Base-by-base conservation (phyloP, 1,139 yeast species). In the Blastobotrys aristatus region DNA sequence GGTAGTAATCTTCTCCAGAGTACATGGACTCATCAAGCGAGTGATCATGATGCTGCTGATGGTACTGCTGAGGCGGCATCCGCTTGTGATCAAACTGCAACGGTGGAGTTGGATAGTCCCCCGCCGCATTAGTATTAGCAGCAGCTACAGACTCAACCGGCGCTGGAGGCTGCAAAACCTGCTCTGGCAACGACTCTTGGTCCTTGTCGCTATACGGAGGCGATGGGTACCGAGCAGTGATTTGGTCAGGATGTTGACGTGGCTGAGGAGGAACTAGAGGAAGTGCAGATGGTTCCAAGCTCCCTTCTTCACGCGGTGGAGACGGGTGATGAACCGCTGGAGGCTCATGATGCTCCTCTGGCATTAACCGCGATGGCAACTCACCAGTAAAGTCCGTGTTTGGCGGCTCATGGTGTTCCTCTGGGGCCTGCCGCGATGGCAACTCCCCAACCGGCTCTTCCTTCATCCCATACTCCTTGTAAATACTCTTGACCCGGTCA, bases 401-500 rank as follows among this genome's bases (percentile, higher is more conserved):
- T 2, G 48, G 48, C 5, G 48, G 48, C 17, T 18, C 48, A 39
- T 44, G 48, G 27, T 33, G 44, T 22, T 44, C 48, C 14, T 8
- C 35, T 21, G 48, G 48, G 13, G 48, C 48, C 5, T 13, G n/a
- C 34, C 48, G 14, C n/a, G 48, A 44, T 14, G 48, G 48, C 21
- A 44, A 30, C 34, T 44, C 48, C 6, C 44, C 40, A 18, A 43
- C 18, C 3, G 35, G 10, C 18, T 36, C 41, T 4, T 34, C 35
- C 24, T 3, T 10, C 24, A 29, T 27, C 8, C 24, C 35, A 46
- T 63, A 63, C 46, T 62, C 67, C 31, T 62, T 55, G 51, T 63
- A 63, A 44, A 63, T 55, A 11, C 65, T 60, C 45, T 57, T 59
- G 44, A 63, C 62, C 10, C 66, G 55, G 24, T 62, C 66, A 50